Conservation (phyloP, 1,139 yeast species). For the Chernovozyma sophiae-reginae region DNA sequence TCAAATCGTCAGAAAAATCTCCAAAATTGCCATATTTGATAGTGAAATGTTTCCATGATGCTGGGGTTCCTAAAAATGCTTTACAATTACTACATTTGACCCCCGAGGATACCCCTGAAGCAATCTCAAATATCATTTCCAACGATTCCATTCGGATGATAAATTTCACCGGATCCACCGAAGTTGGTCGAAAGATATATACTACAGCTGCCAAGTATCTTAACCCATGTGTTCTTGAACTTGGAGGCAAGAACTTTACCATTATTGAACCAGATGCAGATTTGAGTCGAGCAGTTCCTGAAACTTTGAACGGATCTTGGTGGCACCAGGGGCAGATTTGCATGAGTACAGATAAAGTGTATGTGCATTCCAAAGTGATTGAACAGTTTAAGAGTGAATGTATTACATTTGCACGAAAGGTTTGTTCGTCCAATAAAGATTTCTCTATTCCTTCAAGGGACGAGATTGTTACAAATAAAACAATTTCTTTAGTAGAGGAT, state of each 20-base stretch:
- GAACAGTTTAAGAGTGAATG: conserved; percentile 21
- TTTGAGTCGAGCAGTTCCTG: conserved; percentile 27
- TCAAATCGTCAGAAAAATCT: conserved; percentile 37
- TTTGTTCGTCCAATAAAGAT: conserved; percentile 20
- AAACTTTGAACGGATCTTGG: conserved; percentile 31
- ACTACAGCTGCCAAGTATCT: conserved; percentile 27
- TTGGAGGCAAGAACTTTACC: conserved; percentile 42
- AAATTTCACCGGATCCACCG: conserved; percentile 44
- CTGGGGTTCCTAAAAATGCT: conserved; percentile 35
- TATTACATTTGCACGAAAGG: conserved; percentile 16
- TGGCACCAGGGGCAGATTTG: conserved; percentile 45
- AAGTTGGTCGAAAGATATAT: conserved; percentile 33
- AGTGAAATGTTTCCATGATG: conserved; percentile 29
- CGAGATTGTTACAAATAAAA: conserved; percentile 18
- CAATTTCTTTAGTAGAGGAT: conserved; percentile 29
- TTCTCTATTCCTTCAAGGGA: conserved; percentile 26
- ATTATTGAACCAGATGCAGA: conserved; percentile 33
- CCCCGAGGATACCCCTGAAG: conserved; percentile 21
- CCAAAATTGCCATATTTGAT: conserved; percentile 27
- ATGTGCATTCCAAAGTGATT: conserved; percentile 28
- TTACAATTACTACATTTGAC: conserved; percentile 31
- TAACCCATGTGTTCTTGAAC: conserved; percentile 37
- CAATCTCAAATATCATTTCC: conserved; percentile 24
- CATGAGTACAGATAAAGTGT: conserved; percentile 40
- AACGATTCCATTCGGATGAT: conserved; percentile 27